phyloP scores from a whole-genome alignment of 1,284 basidiomycete species.

The Pyrrhoderma lamaoense region DNA sequence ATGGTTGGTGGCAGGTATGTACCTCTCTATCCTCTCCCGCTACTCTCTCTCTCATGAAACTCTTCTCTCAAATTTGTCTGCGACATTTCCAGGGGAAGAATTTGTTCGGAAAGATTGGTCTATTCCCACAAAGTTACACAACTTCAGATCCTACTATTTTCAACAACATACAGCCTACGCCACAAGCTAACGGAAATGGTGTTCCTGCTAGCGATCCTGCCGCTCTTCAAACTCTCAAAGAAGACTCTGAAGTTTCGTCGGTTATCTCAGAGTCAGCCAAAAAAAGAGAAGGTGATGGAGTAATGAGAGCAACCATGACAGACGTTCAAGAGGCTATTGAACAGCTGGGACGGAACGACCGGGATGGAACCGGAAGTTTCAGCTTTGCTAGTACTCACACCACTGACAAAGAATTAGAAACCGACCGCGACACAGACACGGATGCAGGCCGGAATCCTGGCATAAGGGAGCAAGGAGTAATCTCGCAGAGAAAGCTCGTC shows the following conservation, averaged over 20 bases:
- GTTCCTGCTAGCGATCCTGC: slow-evolving; percentile 14
- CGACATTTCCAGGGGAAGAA: slow-evolving; percentile 67
- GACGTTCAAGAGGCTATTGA: slow-evolving; percentile 85
- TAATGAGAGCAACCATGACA: slow-evolving; percentile 81
- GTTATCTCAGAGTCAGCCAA: slow-evolving; percentile 17
- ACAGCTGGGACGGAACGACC: slow-evolving; percentile 52
- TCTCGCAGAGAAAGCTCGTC: slow-evolving; percentile 68
- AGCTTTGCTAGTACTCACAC: slow-evolving; percentile 58
- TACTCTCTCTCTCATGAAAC: slow-evolving; percentile 13
- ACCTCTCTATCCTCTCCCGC: slow-evolving; percentile 18
- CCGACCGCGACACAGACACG: slow-evolving; percentile 37
- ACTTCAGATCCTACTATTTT: slow-evolving; percentile 38
- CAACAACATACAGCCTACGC: slow-evolving; percentile 21
- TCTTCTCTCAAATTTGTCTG: slow-evolving; percentile 18
- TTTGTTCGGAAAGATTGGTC: slow-evolving; percentile 69
- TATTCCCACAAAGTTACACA: slow-evolving; percentile 93
- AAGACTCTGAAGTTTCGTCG: slow-evolving; percentile 17
- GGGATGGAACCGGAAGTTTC: slow-evolving; percentile 58
- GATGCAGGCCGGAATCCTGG: slow-evolving; percentile 41
- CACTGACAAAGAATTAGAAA: slow-evolving; percentile 49
- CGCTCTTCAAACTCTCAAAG: slow-evolving; percentile 18
- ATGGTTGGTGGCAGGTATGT: slow-evolving; percentile 97
- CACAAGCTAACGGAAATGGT: slow-evolving; percentile 19
- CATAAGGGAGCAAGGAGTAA: slow-evolving; percentile 58
- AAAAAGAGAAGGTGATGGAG: slow-evolving; percentile 33